Percentiles rank a stretch among this genome's conserved stretches.
These are phyloP conservation scores for Stagonosporopsis chrysanthemi DNA, from an alignment of 2,329 filamentous ascomycete genomes.

Conservation along the genomic window DNA sequence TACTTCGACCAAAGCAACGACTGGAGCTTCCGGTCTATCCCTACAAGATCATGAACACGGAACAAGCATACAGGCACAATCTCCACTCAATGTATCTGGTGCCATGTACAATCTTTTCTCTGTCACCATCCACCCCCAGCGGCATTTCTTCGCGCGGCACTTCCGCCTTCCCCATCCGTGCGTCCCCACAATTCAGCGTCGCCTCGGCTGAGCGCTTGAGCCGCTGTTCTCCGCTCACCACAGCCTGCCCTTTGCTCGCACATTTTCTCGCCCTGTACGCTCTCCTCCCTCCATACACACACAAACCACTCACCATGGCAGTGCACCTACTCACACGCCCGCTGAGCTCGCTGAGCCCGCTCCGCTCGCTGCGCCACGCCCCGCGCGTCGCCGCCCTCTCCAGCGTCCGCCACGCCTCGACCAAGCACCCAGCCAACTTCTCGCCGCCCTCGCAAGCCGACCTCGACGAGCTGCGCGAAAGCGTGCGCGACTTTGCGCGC, in stretches of 20 bases:
- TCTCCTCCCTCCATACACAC: slow-evolving; percentile 10
- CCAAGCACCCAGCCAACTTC: slow-evolving; percentile 74
- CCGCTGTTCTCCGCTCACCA: slow-evolving; percentile 32
- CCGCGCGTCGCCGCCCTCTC: slow-evolving; percentile 25
- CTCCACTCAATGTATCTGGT: too few species aligned
- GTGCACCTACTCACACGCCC: slow-evolving; percentile 48
- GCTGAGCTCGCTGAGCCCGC: too few species aligned
- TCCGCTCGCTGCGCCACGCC: slow-evolving; percentile 51
- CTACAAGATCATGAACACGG: too few species aligned
- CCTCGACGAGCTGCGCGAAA: slow-evolving; percentile 79
- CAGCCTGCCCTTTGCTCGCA: slow-evolving; percentile 10
- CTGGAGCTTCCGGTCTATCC: too few species aligned
- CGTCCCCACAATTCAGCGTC: slow-evolving; percentile 24
- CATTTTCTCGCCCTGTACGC: slow-evolving; percentile 6
- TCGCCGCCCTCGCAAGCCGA: slow-evolving; percentile 74
- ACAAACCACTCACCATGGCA: slow-evolving; percentile 39
- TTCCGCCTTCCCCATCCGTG: slow-evolving; percentile 31
- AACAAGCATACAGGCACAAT: too few species aligned
- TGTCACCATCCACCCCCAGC: neutral
- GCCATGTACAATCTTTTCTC: too few species aligned
- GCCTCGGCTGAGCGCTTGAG: slow-evolving; percentile 32
- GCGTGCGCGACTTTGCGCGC: slow-evolving; percentile 85
- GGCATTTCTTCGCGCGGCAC: neutral
- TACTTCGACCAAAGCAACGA: too few species aligned
- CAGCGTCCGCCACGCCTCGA: slow-evolving; percentile 62